phyloP scores from a whole-genome alignment of 2,329 filamentous ascomycete species.

The Paecilomyces fulvus region DNA sequence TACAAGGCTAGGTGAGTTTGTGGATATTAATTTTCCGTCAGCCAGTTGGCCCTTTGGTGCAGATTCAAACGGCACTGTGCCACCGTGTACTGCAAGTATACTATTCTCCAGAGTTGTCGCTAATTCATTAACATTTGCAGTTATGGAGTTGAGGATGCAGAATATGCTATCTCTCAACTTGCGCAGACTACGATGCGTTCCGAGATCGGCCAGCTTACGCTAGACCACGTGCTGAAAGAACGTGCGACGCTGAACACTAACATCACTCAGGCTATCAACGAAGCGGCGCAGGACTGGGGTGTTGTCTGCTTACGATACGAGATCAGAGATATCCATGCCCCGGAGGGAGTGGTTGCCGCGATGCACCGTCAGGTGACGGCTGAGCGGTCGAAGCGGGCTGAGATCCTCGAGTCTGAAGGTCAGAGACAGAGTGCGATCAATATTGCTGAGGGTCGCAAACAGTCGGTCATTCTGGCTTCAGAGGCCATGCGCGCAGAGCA shows the following conservation, averaged over 20 bases:
- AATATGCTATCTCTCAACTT: slow-evolving; percentile 96
- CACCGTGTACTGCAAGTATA: neutral
- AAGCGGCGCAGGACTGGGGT: slow-evolving; percentile 93
- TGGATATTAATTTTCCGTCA: slow-evolving; percentile 1
- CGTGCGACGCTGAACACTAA: slow-evolving; percentile 92
- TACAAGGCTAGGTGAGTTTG: slow-evolving; percentile 79
- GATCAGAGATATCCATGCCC: slow-evolving; percentile 96
- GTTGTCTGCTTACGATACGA: slow-evolving; percentile 95
- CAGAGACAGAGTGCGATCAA: slow-evolving; percentile 97
- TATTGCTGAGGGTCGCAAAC: slow-evolving; percentile 95
- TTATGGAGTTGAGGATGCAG: slow-evolving; percentile 96
- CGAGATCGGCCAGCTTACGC: slow-evolving; percentile 90
- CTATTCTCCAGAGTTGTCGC: neutral
- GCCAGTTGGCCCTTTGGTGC: neutral
- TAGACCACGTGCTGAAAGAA: slow-evolving; percentile 97
- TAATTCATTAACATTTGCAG: slow-evolving; percentile 36
- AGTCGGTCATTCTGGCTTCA: slow-evolving; percentile 90
- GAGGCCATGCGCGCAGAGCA: slow-evolving; percentile 84
- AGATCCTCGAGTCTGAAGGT: slow-evolving; percentile 95
- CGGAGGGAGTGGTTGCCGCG: slow-evolving; percentile 83
- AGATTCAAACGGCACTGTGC: neutral
- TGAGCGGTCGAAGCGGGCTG: slow-evolving; percentile 91
- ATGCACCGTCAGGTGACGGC: slow-evolving; percentile 99
- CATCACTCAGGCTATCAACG: slow-evolving; percentile 98
- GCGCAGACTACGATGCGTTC: slow-evolving; percentile 98